phyloP scores from a whole-genome alignment of 164 flowering plant genomes.

The Kalanchoe fedtschenkoi region DNA sequence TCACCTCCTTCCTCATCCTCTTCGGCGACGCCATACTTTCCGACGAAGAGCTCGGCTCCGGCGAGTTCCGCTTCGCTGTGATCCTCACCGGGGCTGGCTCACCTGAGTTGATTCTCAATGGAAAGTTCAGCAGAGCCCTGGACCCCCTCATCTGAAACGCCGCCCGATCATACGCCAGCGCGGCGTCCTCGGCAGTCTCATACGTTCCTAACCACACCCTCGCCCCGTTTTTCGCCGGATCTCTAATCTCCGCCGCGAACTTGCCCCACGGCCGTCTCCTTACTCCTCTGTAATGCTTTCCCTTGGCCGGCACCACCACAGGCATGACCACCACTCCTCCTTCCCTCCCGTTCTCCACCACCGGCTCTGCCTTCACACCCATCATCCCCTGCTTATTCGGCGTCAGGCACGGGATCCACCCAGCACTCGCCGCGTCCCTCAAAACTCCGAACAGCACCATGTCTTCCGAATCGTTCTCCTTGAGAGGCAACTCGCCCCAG shows the following conservation, averaged over 20 bases:
- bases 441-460: slow-evolving; percentile 60
- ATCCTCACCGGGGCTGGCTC: slow-evolving; percentile 59
- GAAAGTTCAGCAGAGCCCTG: slow-evolving; percentile 45
- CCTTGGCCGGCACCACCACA: slow-evolving; percentile 23
- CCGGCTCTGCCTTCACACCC: not conserved
- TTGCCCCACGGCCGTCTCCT: slow-evolving; percentile 68
- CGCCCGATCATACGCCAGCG: slow-evolving; percentile 51
- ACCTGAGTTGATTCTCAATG: slow-evolving; percentile 36
- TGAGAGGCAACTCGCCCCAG: slow-evolving; percentile 79
- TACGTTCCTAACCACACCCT: slow-evolving; percentile 64
- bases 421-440: slow-evolving; percentile 48
- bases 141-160: slow-evolving; percentile 63
- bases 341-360: too few species aligned
- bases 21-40: slow-evolving; percentile 15
- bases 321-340: too few species aligned
- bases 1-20: slow-evolving; percentile 16
- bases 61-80: slow-evolving; percentile 35
- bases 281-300: slow-evolving; percentile 52
- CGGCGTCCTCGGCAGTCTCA: slow-evolving; percentile 66
- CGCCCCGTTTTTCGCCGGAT: slow-evolving; percentile 63
- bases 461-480: slow-evolving; percentile 73
- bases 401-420: slow-evolving; percentile 46
- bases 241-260: slow-evolving; percentile 64
- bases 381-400: not conserved
- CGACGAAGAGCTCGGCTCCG: slow-evolving; percentile 24